Evolutionary conservation across 257 asterid species (phyloP), one percentile per base, ranked within the genome.

Genomic region (Oldenlandia corymbosa): DNA sequence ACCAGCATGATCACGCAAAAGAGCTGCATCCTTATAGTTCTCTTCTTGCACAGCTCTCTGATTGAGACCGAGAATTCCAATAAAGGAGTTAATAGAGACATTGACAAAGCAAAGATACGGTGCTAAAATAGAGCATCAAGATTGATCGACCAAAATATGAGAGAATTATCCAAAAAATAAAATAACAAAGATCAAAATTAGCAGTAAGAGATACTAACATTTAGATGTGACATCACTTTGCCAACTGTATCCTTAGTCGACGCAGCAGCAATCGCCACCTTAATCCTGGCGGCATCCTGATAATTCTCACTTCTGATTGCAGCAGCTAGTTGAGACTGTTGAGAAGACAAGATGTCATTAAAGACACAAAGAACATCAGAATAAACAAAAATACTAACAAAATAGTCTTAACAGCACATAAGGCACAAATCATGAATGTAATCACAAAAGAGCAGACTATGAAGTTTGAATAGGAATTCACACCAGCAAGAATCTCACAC

Each of bases 241-340:
- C 93, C 93, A 79, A 92, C 89, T 41, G 86, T 75, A 73, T 92
- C 99, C 70, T 83, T 85, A 23, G 88, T 78, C 49, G 98, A 77
- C 66, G 96, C 83, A 65, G 99, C 99, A 14, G 99, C 99, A 65
- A 92, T 92, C 61, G 95, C 96, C 75, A 92, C 96, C 81, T 92
- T 92, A 60, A 89, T 72, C 82, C 83, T 82, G 28, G 96, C 95
- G 72, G 99, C 99, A 61, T 90, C 96, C 71, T 74, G 88, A 66
- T 92, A 92, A 71, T 92, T 94, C 78, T 92, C 99, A 60, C 73
- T 77, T 70, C 80, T 82, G 71, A 87, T 68, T 63, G 95, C 93
- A 41, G 65, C 67, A 45, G 75, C 83, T 71, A 92, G 71, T 75
- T 87, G 95, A 43, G 84, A 67, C 99, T 92, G 91, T 76, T 70